phyloP scores from a whole-genome alignment of 2,329 filamentous ascomycete species.

The Lachnellula arida region DNA sequence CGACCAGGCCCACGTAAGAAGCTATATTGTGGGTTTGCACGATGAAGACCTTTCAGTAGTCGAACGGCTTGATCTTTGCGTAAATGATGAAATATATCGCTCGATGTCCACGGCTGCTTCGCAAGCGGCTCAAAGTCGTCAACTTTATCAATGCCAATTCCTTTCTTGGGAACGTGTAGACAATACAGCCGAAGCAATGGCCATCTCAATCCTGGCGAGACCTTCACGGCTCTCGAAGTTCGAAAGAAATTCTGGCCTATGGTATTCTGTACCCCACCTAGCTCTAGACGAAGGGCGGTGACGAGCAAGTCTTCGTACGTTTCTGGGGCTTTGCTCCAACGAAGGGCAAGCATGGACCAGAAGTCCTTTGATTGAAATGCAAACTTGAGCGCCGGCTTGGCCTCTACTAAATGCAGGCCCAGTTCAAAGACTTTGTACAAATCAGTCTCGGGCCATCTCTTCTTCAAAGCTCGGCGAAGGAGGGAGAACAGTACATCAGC shows the following conservation, averaged over 20 bases:
- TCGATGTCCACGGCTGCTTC: conserved; percentile 8
- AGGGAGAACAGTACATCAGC: conserved; percentile 8
- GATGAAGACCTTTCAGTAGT: conserved; percentile 5
- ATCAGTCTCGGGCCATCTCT: conserved; percentile 1
- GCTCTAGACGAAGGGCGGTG: conserved; percentile 7
- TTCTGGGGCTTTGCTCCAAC: conserved; percentile 8
- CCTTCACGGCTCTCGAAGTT: neutral
- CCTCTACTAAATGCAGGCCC: conserved; percentile 9
- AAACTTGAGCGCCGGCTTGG: conserved; percentile 4
- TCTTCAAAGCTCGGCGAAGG: conserved; percentile 5
- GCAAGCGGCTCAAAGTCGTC: conserved; percentile 8
- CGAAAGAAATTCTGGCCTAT: conserved; percentile 7
- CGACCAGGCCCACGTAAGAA: conserved; percentile 2
- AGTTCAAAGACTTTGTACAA: conserved; percentile 7
- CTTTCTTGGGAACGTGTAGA: conserved; percentile 11
- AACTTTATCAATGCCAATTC: conserved; percentile 10
- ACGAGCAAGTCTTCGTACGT: conserved; percentile 7
- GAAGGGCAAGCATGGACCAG: conserved; percentile 5
- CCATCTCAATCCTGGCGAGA: conserved; percentile 9
- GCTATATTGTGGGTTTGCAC: conserved; percentile 2
- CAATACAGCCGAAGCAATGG: conserved; percentile 13
- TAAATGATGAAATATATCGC: conserved; percentile 9
- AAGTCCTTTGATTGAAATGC: conserved; percentile 1
- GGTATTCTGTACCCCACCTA: conserved; percentile 2
- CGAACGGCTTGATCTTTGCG: conserved; percentile 7